Conservation (phyloP, 257 asterid species). For the Jaltomata sinuosa region DNA sequence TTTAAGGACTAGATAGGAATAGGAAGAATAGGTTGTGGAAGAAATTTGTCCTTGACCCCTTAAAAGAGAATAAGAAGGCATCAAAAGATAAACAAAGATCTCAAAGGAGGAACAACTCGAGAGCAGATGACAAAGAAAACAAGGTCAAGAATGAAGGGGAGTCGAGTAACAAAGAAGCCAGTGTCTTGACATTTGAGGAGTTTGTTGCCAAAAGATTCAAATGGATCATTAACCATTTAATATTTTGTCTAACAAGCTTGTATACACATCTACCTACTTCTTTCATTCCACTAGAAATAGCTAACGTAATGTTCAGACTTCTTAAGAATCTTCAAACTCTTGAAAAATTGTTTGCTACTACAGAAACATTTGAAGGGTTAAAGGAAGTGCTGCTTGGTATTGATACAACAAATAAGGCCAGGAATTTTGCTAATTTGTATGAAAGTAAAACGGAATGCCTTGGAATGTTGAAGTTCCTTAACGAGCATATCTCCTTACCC, state of each 20-base stretch:
- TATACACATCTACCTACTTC: slow-evolving; percentile 37
- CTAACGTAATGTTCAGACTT: slow-evolving; percentile 12
- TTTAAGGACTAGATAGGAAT: too few relatives aligned
- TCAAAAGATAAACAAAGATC: neutral
- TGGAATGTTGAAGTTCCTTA: slow-evolving; percentile 5
- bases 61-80: neutral
- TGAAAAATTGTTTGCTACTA: neutral
- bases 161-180: neutral
- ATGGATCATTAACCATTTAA: neutral
- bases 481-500: slow-evolving; percentile 11
- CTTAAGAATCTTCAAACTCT: slow-evolving; percentile 10
- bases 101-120: neutral
- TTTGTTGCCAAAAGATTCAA: slow-evolving; percentile 15
- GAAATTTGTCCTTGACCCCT: slow-evolving; percentile 11
- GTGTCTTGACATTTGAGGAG: slow-evolving; percentile 32
- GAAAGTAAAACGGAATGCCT: slow-evolving; percentile 8
- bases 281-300: slow-evolving; percentile 12
- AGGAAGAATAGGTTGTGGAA: neutral
- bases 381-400: neutral
- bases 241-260: slow-evolving; percentile 16
- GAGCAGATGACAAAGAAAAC: neutral
- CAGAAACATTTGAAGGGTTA: neutral
- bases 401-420: neutral
- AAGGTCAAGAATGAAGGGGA: neutral
- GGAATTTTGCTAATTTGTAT: neutral